phyloP scores from a whole-genome alignment of 805 yeast species.

The Lachancea nothofagi region DNA sequence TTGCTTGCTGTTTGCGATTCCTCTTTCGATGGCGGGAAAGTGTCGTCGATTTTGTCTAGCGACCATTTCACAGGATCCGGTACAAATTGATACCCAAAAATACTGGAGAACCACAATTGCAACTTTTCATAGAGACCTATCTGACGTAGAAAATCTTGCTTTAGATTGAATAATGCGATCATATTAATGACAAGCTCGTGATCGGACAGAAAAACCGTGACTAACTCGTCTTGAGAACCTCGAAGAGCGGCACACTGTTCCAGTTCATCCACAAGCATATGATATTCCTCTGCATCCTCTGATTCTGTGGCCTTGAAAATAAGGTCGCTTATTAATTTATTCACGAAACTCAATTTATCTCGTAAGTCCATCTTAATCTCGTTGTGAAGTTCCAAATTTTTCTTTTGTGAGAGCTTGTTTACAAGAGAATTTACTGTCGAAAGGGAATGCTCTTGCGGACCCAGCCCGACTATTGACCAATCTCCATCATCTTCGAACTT shows the following conservation, averaged over 20 bases:
- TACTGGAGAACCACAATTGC: conserved; percentile 19
- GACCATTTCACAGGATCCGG: conserved; percentile 22
- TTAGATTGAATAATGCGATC: conserved; percentile 25
- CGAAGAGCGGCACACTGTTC: conserved; percentile 22
- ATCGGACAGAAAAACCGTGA: conserved; percentile 25
- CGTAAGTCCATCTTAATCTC: conserved; percentile 25
- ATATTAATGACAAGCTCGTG: conserved; percentile 25
- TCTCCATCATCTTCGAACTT: conserved; percentile 31
- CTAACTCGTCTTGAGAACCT: conserved; percentile 25
- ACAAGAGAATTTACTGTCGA: conserved; percentile 19
- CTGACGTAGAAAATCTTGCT: conserved; percentile 15
- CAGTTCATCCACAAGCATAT: conserved; percentile 27
- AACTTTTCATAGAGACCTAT: conserved; percentile 23
- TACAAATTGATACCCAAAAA: conserved; percentile 20
- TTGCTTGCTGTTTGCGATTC: neutral
- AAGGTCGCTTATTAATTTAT: conserved; percentile 19
- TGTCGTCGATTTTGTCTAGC: neutral
- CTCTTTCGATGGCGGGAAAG: neutral
- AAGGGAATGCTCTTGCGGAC: conserved; percentile 29
- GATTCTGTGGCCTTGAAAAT: conserved; percentile 5
- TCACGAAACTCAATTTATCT: conserved; percentile 24
- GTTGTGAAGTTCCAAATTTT: conserved; percentile 26
- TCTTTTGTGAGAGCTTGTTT: conserved; percentile 26
- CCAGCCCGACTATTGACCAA: conserved; percentile 31
- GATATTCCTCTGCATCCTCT: conserved; percentile 17